Percentiles rank a stretch among this genome's conserved stretches.
Conservation (phyloP, 345 rosid genomes). For the Pistacia vera region DNA sequence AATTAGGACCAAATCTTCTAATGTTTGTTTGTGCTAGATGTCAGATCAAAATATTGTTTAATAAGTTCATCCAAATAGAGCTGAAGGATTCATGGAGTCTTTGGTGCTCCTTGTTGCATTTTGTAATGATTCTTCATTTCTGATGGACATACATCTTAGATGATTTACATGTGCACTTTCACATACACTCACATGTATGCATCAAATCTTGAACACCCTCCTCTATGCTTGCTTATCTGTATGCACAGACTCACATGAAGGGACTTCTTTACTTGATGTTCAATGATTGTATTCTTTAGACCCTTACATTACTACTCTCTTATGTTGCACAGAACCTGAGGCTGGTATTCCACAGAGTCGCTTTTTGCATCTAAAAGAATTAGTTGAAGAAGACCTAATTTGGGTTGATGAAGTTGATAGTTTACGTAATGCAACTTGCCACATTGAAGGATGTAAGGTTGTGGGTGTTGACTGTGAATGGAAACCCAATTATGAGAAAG, state of each 20-base stretch:
- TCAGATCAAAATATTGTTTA: not conserved
- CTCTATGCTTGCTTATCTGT: not conserved
- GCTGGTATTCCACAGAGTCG: conserved; percentile 37
- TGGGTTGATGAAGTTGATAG: conserved; percentile 82
- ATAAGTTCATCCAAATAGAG: not conserved
- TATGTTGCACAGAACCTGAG: conserved; percentile 55
- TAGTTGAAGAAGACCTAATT: conserved; percentile 56
- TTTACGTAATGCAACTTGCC: conserved; percentile 52
- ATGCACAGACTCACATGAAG: not conserved
- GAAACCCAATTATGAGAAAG: conserved; percentile 88
- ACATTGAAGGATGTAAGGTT: conserved; percentile 72
- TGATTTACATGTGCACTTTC: not conserved
- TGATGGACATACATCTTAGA: not conserved
- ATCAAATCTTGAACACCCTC: not conserved
- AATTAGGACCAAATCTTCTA: not conserved
- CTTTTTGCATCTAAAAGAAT: conserved; percentile 66
- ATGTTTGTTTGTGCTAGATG: conserved; percentile 6
- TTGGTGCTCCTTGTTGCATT: not conserved
- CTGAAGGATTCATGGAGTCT: not conserved
- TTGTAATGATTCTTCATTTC: not conserved
- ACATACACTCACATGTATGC: not conserved
- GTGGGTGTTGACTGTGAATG: conserved; percentile 94
- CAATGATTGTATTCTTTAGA: conserved; percentile 2
- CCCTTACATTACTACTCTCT: conserved; percentile 17
- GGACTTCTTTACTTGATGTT: not conserved